Conservation (phyloP, 2,329 filamentous ascomycete genomes). For the Talaromyces albobiverticillius region DNA sequence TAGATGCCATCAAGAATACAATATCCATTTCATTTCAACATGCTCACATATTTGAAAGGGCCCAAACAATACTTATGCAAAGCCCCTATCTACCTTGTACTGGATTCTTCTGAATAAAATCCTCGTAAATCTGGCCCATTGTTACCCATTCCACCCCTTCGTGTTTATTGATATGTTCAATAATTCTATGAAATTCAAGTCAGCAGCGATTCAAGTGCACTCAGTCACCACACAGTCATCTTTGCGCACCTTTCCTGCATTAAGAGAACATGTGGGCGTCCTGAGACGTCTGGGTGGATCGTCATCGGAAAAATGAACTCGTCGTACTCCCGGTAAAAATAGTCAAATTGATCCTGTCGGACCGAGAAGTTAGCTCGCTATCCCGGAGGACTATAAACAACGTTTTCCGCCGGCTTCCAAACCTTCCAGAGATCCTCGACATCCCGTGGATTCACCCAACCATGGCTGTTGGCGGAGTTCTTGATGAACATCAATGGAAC, state of each 20-base stretch:
- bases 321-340: conserved; percentile 74
- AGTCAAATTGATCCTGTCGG: conserved; percentile 63
- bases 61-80: too few relatives aligned
- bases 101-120: conserved; percentile 67
- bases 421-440: conserved; percentile 59
- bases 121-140: conserved; percentile 69
- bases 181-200: conserved; percentile 43
- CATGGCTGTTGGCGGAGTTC: conserved; percentile 50
- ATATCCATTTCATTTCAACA: too few relatives aligned
- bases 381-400: too few relatives aligned
- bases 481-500: conserved; percentile 49
- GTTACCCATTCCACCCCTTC: conserved; percentile 49
- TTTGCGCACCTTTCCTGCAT: conserved; percentile 76
- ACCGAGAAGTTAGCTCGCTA: too few relatives aligned
- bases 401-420: too few relatives aligned
- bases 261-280: conserved; percentile 67
- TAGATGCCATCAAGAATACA: too few relatives aligned
- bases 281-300: conserved; percentile 71
- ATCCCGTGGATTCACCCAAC: conserved; percentile 58
- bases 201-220: conserved; percentile 13
- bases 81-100: too few relatives aligned
- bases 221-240: conserved; percentile 22
- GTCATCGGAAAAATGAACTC: conserved; percentile 77
- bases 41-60: too few relatives aligned
- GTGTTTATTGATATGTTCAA: conserved; percentile 65